Base-by-base conservation (phyloP, 345 rosid genomes). In the Theobroma cacao region DNA sequence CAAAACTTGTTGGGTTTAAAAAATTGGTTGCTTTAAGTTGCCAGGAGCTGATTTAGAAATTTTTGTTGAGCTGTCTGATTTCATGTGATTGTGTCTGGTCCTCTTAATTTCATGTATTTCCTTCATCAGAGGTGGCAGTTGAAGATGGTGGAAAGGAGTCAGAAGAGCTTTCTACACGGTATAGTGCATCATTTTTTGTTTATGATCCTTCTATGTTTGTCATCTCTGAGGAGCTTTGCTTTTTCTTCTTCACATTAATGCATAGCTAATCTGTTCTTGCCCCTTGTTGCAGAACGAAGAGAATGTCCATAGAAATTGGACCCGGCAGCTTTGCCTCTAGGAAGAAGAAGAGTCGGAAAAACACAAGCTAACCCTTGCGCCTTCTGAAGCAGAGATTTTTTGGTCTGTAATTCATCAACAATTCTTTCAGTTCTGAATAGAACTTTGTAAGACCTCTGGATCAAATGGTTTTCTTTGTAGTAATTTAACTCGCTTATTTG, bases 331-430 rank as follows among this genome's bases (percentile, higher is more conserved):
- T 82, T 86, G 92, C 93, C 52, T 86, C 93, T 0, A 89, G 91
- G 84, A 95, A 93, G 90, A 95, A 92, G 88, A 95, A 90, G 87
- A 85, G 85, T 69, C 91, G 76, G 84, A 90, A 85, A 79, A 72
- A 80, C 40, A 52, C 69, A 5, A 40, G 47, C 26, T 80, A 74
- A 50, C 59, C 43, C 4, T 2, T 58, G 20, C 47, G 70, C 63
- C 4, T 8, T 69, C 22, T 36, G 56, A 36, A 76, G 20, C 47
- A 14, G 14, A 59, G 8, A n/a, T 3, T 31, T 62, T 75, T 50
- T 20, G 7, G n/a, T 2, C n/a, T 70, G 40, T 52, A 33, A 24
- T 26, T 56, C 45, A 17, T 62, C 48, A 34, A 78, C 28, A 62
- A 22, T 60, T 48, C 14, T 63, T 61, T 60, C 61, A 22, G 48